phyloP scores from a whole-genome alignment of 345 rosid species.

The Fremontodendron californicum region DNA sequence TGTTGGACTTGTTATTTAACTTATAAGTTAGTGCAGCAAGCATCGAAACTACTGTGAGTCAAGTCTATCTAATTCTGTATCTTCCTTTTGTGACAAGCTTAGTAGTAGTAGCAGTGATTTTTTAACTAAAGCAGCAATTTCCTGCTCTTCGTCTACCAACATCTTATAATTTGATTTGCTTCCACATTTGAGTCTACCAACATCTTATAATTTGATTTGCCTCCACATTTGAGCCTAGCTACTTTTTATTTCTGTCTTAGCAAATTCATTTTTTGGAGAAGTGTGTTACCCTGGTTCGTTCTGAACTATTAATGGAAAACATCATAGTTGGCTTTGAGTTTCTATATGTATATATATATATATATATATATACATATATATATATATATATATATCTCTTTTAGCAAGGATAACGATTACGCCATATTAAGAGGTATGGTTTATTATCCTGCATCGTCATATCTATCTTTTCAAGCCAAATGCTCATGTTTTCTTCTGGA shows the following conservation, averaged over 20 bases:
- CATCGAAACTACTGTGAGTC: not conserved
- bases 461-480: not conserved
- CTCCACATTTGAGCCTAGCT: not conserved
- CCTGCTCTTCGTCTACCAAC: not conserved
- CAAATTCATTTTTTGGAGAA: not conserved
- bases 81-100: not conserved
- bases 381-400: not conserved
- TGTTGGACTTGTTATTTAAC: not conserved
- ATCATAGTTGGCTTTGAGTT: not conserved
- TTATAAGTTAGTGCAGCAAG: not conserved
- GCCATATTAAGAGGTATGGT: not conserved
- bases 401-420: not conserved
- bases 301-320: not conserved
- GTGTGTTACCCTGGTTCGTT: not conserved
- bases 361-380: no score
- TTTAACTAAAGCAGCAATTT: not conserved
- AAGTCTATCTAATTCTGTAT: not conserved
- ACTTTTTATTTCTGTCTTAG: not conserved
- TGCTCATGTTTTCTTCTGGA: not conserved
- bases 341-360: no score
- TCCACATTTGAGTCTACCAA: not conserved
- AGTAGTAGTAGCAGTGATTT: not conserved
- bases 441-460: not conserved
- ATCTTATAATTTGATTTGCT: conserved; percentile 2
- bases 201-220: not conserved